Evolutionary conservation across 306 rosid species (phyloP), one percentile per base, ranked within the genome.

Genomic region (Cotoneaster glaucophyllus): DNA sequence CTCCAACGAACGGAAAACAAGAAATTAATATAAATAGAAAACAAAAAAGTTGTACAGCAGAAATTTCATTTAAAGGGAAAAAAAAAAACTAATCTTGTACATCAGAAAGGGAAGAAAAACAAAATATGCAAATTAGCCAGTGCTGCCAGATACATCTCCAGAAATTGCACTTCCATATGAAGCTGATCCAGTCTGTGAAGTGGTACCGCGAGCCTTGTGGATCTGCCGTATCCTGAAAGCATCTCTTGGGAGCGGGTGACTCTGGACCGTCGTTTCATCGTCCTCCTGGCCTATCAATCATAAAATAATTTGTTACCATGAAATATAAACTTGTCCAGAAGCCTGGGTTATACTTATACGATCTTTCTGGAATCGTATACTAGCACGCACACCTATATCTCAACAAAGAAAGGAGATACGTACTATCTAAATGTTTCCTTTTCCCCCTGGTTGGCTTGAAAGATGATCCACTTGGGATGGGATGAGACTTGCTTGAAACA

Each of bases 161-260:
- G 98, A 95, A 69, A 90, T 69, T 44, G 92, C 96, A 83, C 98
- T 95, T 87, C 98, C 98, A 76, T 95, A 90, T 3, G 98, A 95
- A 45, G 81, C 97, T 5, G 98, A 95, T 81, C 98, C 97, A 29
- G 98, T 95, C 84, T 95, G 98, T 8, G 97, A 95, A 26, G 92
- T 78, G 21, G 93, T 86, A 34, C 82, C 90, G 69, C 93, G 86
- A 68, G 97, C 90, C 80, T 92, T 95, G 79, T 95, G 98, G 64
- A 84, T 85, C 74, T 95, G 98, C 22, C 98, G 82, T 41, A 95
- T 92, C 74, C 96, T 85, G 77, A 95, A 95, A 65, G 91, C 97
- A 79, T 95, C 98, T 67, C 86, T 87, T 19, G 97, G 97, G 67
- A 85, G 82, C 56, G 98, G 98, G 79, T 90, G 97, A 84, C 98